Conservation (phyloP, 2,329 filamentous ascomycete genomes). For the Xylariaceae sp. region DNA sequence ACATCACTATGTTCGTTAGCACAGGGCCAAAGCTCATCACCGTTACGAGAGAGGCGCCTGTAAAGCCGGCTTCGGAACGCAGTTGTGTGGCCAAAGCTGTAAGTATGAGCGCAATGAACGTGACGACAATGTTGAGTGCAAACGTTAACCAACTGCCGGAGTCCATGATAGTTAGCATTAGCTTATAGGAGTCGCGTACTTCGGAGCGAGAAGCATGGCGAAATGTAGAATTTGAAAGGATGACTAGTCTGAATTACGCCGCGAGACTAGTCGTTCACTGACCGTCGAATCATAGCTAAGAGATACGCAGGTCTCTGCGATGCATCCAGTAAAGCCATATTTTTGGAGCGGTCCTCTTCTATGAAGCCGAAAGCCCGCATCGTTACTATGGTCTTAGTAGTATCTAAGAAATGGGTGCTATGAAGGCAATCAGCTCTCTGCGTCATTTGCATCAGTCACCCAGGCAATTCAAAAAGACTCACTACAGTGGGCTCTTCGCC, state of each 20-base stretch:
- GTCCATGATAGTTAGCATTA: too few species aligned
- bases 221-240: too few species aligned
- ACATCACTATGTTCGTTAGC: conserved; percentile 28
- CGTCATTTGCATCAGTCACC: too few species aligned
- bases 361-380: conserved; percentile 51
- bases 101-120: conserved; percentile 22
- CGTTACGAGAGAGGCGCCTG: conserved; percentile 31
- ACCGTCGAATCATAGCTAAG: conserved; percentile 46
- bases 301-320: conserved; percentile 53
- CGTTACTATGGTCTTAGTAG: conserved; percentile 45
- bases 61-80: conserved; percentile 24
- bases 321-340: conserved; percentile 42
- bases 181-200: too few species aligned
- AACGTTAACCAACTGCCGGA: conserved; percentile 24
- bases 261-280: too few species aligned
- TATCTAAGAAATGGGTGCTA: conserved; percentile 45
- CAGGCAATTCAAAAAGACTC: too few species aligned
- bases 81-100: conserved; percentile 23
- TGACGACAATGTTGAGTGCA: conserved; percentile 22
- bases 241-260: too few species aligned
- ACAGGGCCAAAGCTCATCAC: conserved; percentile 30
- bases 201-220: too few species aligned
- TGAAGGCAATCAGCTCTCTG: background rate
- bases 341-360: conserved; percentile 39
- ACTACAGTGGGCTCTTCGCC: conserved; percentile 48